A percentile compares a stretch with the other conserved stretches of the same genome.
These are phyloP conservation scores for Agrostemma githago DNA, from an alignment of 148 eudicot species.

Conservation along the genomic window DNA sequence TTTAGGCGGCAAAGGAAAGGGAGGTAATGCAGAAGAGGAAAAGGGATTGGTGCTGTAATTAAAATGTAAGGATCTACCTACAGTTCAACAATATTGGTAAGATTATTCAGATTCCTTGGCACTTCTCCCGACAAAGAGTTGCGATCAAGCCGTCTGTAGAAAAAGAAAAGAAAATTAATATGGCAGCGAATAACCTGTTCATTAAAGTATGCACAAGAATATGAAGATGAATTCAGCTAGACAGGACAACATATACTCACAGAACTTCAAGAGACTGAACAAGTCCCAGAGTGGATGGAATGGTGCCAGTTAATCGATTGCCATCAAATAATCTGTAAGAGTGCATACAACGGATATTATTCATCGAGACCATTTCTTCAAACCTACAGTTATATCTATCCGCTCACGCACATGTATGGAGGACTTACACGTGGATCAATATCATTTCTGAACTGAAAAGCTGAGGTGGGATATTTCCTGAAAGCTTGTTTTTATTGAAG, in stretches of 20 bases:
- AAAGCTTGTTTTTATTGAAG: constrained; percentile 81
- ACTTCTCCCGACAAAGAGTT: constrained; percentile 54
- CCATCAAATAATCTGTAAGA: constrained; percentile 66
- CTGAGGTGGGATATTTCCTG: constrained; percentile 61
- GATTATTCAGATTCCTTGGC: constrained; percentile 74
- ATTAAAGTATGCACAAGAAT: background rate
- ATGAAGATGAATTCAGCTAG: constrained; percentile 1
- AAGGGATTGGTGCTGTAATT: background rate
- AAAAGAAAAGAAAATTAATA: constrained; percentile 1
- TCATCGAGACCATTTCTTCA: background rate
- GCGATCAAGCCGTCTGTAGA: constrained; percentile 72
- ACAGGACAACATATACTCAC: constrained; percentile 47
- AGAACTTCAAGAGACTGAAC: constrained; percentile 78
- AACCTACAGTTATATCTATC: background rate
- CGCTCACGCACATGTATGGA: background rate
- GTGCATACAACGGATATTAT: background rate
- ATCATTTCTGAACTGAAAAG: constrained; percentile 72
- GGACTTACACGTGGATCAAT: constrained; percentile 70
- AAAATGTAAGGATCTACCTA: constrained; percentile 35
- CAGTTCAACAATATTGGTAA: constrained; percentile 59
- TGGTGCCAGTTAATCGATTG: constrained; percentile 57
- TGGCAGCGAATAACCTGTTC: background rate
- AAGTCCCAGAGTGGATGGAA: constrained; percentile 64
- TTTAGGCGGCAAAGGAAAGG: background rate
- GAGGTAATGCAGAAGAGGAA: background rate